Conservation (phyloP, 345 rosid genomes). For the Heritiera littoralis region DNA sequence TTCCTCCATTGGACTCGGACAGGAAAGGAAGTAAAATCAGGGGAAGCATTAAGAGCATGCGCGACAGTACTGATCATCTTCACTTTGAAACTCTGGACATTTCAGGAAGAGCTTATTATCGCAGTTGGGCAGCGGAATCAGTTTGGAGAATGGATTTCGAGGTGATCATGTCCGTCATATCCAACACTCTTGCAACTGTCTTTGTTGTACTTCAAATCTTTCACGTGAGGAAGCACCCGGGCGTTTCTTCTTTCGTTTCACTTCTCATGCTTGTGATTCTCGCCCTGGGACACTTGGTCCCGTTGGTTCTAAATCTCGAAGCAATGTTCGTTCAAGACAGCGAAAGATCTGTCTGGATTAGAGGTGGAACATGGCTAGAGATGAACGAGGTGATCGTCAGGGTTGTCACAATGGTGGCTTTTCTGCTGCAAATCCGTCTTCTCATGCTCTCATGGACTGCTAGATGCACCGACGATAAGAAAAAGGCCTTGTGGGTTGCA, state of each 20-base stretch:
- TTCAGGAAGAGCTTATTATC: conserved; percentile 28
- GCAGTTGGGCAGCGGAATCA: conserved; percentile 12
- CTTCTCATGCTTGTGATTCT: conserved; percentile 49
- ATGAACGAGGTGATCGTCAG: conserved; percentile 44
- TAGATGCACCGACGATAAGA: conserved; percentile 20
- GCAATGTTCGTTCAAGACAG: conserved; percentile 30
- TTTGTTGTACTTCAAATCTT: conserved; percentile 42
- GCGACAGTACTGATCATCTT: conserved; percentile 36
- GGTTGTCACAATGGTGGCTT: conserved; percentile 48
- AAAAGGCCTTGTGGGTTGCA: conserved; percentile 33
- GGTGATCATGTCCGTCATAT: conserved; percentile 39
- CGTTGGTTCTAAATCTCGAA: conserved; percentile 46
- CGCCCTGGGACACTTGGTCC: conserved; percentile 40
- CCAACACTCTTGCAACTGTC: conserved; percentile 45
- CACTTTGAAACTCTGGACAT: conserved; percentile 31
- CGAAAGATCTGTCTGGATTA: background rate
- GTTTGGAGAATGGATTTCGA: conserved; percentile 51
- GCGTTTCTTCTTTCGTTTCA: conserved; percentile 40
- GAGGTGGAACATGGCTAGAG: conserved; percentile 39
- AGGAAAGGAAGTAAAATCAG: conserved; percentile 21
- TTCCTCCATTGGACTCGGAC: conserved; percentile 40
- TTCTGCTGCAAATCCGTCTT: conserved; percentile 44
- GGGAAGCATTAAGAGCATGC: conserved; percentile 45
- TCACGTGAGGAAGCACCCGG: conserved; percentile 39
- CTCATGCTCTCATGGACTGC: conserved; percentile 45